Conservation (phyloP, 2,329 filamentous ascomycete species). For the Amauroascus niger region DNA sequence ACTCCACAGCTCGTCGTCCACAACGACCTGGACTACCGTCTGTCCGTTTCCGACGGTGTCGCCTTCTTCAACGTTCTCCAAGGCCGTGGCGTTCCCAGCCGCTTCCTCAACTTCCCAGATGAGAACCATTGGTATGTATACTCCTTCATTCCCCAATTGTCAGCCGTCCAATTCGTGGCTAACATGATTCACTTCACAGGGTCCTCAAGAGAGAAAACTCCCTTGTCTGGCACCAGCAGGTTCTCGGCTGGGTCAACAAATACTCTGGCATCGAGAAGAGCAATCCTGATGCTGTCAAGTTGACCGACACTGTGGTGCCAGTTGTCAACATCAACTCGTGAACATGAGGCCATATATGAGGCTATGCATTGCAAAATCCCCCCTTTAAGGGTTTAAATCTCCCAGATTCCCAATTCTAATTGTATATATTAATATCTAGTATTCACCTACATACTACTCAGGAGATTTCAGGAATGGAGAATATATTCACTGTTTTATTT, state of each 20-base stretch:
- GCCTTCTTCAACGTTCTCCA: conserved; percentile 75
- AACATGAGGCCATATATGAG: neutral
- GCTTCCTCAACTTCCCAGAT: conserved; percentile 68
- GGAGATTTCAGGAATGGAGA: neutral
- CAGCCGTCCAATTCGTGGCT: too few species aligned
- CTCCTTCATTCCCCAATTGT: neutral
- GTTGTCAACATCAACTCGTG: conserved; percentile 22
- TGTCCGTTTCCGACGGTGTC: conserved; percentile 70
- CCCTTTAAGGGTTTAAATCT: neutral
- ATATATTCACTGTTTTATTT: neutral
- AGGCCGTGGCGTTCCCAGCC: conserved; percentile 60
- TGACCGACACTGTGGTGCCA: conserved; percentile 27
- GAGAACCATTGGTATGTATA: conserved; percentile 50
- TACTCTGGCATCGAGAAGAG: conserved; percentile 33
- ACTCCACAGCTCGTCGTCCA: conserved; percentile 82
- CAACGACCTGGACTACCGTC: conserved; percentile 74
- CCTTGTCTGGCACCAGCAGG: conserved; percentile 78
- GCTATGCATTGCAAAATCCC: neutral
- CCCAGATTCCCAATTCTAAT: neutral
- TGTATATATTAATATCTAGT: conserved; percentile 9
- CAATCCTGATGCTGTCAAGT: conserved; percentile 25
- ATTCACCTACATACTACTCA: neutral
- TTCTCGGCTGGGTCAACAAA: conserved; percentile 61
- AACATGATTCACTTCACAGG: conserved; percentile 34
- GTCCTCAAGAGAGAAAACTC: conserved; percentile 80